Percentiles rank a stretch among this genome's conserved stretches.
phyloP scores from a whole-genome alignment of 805 yeast species.

The Candida anglica region DNA sequence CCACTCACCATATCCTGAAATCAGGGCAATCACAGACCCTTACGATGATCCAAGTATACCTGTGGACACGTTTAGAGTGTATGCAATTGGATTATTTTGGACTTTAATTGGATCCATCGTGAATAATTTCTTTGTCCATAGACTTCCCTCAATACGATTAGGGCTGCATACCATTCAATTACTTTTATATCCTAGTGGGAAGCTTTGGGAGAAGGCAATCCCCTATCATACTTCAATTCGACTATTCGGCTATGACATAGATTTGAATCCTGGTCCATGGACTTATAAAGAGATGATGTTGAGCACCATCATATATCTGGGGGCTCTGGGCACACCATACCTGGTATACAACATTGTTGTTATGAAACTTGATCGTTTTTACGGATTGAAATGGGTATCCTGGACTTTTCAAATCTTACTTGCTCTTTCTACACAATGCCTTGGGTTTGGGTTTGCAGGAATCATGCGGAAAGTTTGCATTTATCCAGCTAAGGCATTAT shows the following conservation, averaged over 20 bases:
- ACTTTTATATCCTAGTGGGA: slow-evolving; percentile 36
- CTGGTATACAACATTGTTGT: slow-evolving; percentile 39
- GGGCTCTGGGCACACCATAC: slow-evolving; percentile 41
- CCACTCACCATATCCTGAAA: slow-evolving; percentile 41
- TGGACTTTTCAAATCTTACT: slow-evolving; percentile 54
- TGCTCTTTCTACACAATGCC: slow-evolving; percentile 51
- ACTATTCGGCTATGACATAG: slow-evolving; percentile 18
- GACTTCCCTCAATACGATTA: slow-evolving; percentile 33
- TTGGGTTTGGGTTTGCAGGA: slow-evolving; percentile 69
- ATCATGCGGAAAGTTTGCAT: slow-evolving; percentile 53
- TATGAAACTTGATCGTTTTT: slow-evolving; percentile 39
- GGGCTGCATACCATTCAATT: slow-evolving; percentile 38
- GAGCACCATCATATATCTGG: slow-evolving; percentile 38
- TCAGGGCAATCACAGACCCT: slow-evolving; percentile 36
- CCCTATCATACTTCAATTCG: slow-evolving; percentile 19
- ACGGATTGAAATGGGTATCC: slow-evolving; percentile 40
- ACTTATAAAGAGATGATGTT: slow-evolving; percentile 44
- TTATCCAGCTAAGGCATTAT: slow-evolving; percentile 37
- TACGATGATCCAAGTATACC: slow-evolving; percentile 30
- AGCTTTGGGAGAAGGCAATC: slow-evolving; percentile 32
- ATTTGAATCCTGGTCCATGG: slow-evolving; percentile 42
- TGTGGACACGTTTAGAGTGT: slow-evolving; percentile 35
- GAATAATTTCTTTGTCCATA: slow-evolving; percentile 39
- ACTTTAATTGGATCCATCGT: slow-evolving; percentile 37
- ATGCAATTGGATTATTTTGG: slow-evolving; percentile 38